phyloP scores from a whole-genome alignment of 495 filamentous ascomycete species.

The Penicillium cinerascens region DNA sequence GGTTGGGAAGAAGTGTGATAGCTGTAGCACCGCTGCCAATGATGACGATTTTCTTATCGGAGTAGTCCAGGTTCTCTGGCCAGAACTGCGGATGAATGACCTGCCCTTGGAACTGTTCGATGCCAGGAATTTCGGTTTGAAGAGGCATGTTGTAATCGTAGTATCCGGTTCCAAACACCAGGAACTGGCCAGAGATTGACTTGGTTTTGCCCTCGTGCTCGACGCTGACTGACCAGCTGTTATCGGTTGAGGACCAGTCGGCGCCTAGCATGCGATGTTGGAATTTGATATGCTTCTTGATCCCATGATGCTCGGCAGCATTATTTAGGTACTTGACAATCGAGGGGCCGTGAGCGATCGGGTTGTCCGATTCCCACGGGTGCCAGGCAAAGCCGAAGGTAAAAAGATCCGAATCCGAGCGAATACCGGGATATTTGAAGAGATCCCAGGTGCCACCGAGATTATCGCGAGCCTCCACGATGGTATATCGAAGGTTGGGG shows the following conservation, averaged over 20 bases:
- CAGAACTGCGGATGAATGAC: slow-evolving; percentile 42
- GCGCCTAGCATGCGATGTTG: slow-evolving; percentile 46
- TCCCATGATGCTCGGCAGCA: slow-evolving; percentile 47
- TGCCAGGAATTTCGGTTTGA: slow-evolving; percentile 31
- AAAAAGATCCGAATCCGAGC: slow-evolving; percentile 55
- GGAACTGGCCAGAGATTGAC: neutral
- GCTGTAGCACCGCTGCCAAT: slow-evolving; percentile 49
- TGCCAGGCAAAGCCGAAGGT: slow-evolving; percentile 60
- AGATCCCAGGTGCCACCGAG: slow-evolving; percentile 64
- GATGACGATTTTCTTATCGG: slow-evolving; percentile 42
- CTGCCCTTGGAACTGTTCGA: slow-evolving; percentile 24
- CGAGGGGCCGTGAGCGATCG: slow-evolving; percentile 49
- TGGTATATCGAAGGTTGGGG: slow-evolving; percentile 45
- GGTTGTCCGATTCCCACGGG: slow-evolving; percentile 50
- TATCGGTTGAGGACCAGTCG: slow-evolving; percentile 44
- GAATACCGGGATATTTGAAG: slow-evolving; percentile 58
- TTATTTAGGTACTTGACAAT: slow-evolving; percentile 57
- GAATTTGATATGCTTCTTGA: slow-evolving; percentile 47
- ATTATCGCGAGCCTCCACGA: slow-evolving; percentile 52
- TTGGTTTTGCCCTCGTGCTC: neutral
- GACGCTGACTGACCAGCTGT: slow-evolving; percentile 52
- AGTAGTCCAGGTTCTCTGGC: slow-evolving; percentile 36
- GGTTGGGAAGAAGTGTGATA: slow-evolving; percentile 34
- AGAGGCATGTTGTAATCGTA: slow-evolving; percentile 49
- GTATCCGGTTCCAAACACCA: slow-evolving; percentile 13